These are phyloP conservation scores for Didymosphaeria variabile DNA, from an alignment of 2,329 filamentous ascomycete genomes.

Conservation along the genomic window DNA sequence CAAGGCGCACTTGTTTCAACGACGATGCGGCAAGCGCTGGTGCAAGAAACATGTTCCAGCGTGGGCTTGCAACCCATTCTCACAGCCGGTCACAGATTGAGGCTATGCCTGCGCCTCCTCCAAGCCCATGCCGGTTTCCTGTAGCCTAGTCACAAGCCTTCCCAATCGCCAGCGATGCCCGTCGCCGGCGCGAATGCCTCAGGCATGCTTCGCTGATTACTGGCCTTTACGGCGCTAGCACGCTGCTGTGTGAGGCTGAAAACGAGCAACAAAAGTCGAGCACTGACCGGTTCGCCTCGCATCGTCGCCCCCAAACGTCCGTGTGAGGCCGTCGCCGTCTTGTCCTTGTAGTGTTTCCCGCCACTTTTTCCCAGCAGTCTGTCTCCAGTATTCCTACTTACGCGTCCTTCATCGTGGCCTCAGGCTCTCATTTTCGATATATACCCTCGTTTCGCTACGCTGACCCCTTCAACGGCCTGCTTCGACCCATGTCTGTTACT, in stretches of 20 bases:
- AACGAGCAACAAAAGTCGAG: constrained; percentile 26
- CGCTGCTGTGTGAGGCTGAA: constrained; percentile 32
- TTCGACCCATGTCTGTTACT: constrained; percentile 32
- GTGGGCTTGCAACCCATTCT: neutral
- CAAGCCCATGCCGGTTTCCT: constrained; percentile 9
- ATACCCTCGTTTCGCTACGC: constrained; percentile 24
- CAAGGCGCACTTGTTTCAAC: constrained; percentile 33
- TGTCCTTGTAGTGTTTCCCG: constrained; percentile 14
- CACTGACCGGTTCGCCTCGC: constrained; percentile 31
- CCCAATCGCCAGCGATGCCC: constrained; percentile 24
- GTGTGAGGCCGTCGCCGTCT: constrained; percentile 16
- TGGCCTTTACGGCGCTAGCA: constrained; percentile 23
- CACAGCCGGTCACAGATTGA: constrained; percentile 19
- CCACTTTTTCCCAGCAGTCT: constrained; percentile 17
- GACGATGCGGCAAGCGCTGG: constrained; percentile 30
- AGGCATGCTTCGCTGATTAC: constrained; percentile 24
- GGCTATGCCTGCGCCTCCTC: constrained; percentile 20
- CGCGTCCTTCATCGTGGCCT: constrained; percentile 27
- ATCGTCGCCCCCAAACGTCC: constrained; percentile 20
- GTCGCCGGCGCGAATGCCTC: constrained; percentile 27
- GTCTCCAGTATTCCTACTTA: constrained; percentile 22
- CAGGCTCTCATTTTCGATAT: constrained; percentile 25
- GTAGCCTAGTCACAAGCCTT: constrained; percentile 16
- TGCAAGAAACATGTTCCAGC: constrained; percentile 26
- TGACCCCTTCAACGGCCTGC: constrained; percentile 19